These are phyloP conservation scores for Papiliotrema nemorosa DNA, from an alignment of 1,284 basidiomycete species.

Conservation along the genomic window DNA sequence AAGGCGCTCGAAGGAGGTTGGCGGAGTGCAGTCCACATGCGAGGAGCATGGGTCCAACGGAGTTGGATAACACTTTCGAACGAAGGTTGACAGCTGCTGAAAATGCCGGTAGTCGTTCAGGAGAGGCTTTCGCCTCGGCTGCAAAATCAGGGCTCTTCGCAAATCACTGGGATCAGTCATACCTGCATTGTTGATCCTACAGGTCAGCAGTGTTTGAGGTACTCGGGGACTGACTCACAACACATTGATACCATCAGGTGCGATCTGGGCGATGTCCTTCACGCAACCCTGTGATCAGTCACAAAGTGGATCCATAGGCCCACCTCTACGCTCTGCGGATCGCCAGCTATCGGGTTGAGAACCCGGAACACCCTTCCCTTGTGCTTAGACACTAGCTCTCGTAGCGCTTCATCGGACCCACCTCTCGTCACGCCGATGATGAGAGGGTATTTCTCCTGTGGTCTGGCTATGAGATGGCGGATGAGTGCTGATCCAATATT, in stretches of 20 bases:
- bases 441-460: constrained; percentile 1
- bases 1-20: constrained; percentile 3
- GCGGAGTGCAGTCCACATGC: constrained; percentile 6
- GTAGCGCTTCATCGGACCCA: constrained; percentile 3
- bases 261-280: neutral
- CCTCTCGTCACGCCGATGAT: constrained; percentile 11
- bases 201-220: neutral
- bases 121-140: neutral
- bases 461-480: constrained; percentile 7
- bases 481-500: constrained; percentile 11
- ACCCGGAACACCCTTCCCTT: no score
- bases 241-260: constrained; percentile 7
- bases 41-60: constrained; percentile 9
- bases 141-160: neutral
- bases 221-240: constrained; percentile 3
- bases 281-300: constrained; percentile 4
- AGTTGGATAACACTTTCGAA: constrained; percentile 5
- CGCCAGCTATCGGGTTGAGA: no score
- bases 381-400: neutral
- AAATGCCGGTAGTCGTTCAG: constrained; percentile 1
- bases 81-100: constrained; percentile 8
- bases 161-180: no score
- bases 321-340: no score
- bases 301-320: no score
- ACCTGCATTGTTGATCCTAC: constrained; percentile 15